Conservation (phyloP, 2,329 filamentous ascomycete species). For the Trichoderma oligosporum region DNA sequence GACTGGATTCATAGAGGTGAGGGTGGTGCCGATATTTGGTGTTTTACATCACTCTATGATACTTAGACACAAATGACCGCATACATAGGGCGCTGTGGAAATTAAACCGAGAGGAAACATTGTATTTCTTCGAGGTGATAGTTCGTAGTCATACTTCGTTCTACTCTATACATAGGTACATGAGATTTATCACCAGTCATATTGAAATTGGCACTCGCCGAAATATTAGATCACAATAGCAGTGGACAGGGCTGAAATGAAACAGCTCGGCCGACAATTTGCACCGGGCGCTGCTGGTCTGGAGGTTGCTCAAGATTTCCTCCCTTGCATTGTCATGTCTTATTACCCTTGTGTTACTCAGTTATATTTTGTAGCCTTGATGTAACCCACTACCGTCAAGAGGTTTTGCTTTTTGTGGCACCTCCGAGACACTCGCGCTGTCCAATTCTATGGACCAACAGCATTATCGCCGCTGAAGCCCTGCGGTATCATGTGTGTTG, state of each 20-base stretch:
- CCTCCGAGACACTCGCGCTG: not conserved
- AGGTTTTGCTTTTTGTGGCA: not conserved
- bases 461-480: slow-evolving; percentile 27
- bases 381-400: not conserved
- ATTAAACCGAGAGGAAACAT: too few species aligned
- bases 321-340: not conserved
- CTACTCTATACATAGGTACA: too few species aligned
- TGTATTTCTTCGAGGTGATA: too few species aligned
- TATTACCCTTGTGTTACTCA: not conserved
- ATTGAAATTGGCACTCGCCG: too few species aligned
- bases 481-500: slow-evolving; percentile 49
- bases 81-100: not conserved
- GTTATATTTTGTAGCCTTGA: not conserved
- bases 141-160: too few species aligned
- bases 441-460: not conserved
- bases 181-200: too few species aligned
- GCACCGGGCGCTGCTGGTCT: too few species aligned
- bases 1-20: slow-evolving; percentile 16
- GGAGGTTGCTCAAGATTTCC: not conserved
- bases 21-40: slow-evolving; percentile 18
- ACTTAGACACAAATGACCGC: not conserved
- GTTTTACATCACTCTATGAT: slow-evolving; percentile 19
- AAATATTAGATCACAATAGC: too few species aligned
- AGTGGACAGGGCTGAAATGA: too few species aligned
- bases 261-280: too few species aligned